These are phyloP conservation scores for Pistacia vera DNA, from an alignment of 345 rosid genomes.

Conservation along the genomic window DNA sequence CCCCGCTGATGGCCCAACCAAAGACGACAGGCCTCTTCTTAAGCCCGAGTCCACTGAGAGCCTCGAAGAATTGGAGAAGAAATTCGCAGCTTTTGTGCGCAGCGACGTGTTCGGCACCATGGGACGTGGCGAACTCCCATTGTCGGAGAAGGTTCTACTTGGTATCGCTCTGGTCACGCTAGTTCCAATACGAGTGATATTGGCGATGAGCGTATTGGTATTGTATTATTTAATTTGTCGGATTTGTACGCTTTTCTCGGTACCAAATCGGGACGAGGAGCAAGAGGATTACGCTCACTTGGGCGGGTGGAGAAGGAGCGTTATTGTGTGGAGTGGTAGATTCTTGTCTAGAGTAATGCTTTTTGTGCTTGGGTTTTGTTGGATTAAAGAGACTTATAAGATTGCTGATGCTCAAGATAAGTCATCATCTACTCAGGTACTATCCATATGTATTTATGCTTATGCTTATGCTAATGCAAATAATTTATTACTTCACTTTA, in stretches of 20 bases:
- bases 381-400: slow-evolving; percentile 63
- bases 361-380: slow-evolving; percentile 88
- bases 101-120: slow-evolving; percentile 79
- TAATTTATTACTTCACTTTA: no score
- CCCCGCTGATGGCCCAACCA: slow-evolving; percentile 36
- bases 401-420: slow-evolving; percentile 22
- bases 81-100: slow-evolving; percentile 86
- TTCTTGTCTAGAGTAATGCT: slow-evolving; percentile 73
- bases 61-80: slow-evolving; percentile 80
- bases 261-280: slow-evolving; percentile 73
- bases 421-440: slow-evolving; percentile 35
- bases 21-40: slow-evolving; percentile 84
- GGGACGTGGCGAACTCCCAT: slow-evolving; percentile 83
- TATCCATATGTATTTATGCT: neutral
- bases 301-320: slow-evolving; percentile 89
- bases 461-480: no score
- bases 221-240: slow-evolving; percentile 78
- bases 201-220: slow-evolving; percentile 55
- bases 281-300: slow-evolving; percentile 95
- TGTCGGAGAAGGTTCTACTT: slow-evolving; percentile 59
- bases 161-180: slow-evolving; percentile 67
- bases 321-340: slow-evolving; percentile 67
- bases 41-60: slow-evolving; percentile 51
- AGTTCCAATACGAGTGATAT: slow-evolving; percentile 66
- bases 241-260: slow-evolving; percentile 73